Conservation (phyloP, 768 basidiomycete species). For the Glaciozyma martinii region DNA sequence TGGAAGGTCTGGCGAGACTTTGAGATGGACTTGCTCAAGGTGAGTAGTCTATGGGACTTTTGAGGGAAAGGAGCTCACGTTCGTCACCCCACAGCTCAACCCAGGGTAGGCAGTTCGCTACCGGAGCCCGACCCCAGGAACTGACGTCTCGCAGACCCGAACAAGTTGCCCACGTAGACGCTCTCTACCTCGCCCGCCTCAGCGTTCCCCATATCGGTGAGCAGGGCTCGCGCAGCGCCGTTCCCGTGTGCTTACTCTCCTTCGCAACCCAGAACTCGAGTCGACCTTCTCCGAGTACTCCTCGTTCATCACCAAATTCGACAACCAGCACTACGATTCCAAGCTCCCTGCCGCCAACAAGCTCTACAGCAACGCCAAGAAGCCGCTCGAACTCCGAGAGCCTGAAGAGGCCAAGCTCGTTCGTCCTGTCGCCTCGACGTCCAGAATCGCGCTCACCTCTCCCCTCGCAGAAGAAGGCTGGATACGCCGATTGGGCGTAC, state of each 20-base stretch:
- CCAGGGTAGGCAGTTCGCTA: conserved; percentile 6
- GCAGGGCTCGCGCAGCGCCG: conserved; percentile 20
- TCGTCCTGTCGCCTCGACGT: not conserved
- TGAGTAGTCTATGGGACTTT: conserved; percentile 37
- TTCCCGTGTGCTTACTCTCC: not conserved
- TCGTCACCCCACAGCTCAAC: conserved; percentile 5
- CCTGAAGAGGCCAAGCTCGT: conserved; percentile 27
- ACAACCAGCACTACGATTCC: conserved; percentile 66
- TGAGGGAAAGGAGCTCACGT: not conserved
- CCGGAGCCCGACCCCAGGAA: not conserved
- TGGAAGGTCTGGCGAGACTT: conserved; percentile 69
- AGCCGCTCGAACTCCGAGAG: conserved; percentile 16
- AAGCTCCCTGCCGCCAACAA: conserved; percentile 70
- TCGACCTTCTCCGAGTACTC: conserved; percentile 80
- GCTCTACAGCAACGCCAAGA: conserved; percentile 43
- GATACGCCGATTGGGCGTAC: conserved; percentile 19
- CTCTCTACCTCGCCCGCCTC: conserved; percentile 57
- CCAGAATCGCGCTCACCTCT: not conserved
- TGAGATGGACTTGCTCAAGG: conserved; percentile 58
- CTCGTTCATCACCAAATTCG: conserved; percentile 71
- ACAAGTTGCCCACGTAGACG: conserved; percentile 50
- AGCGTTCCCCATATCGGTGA: conserved; percentile 66
- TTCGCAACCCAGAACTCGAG: conserved; percentile 44
- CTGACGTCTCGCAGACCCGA: conserved; percentile 39
- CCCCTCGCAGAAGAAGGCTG: conserved; percentile 4